Base-by-base conservation (phyloP, 2,329 filamentous ascomycete species). In the Colletotrichum tropicicola region DNA sequence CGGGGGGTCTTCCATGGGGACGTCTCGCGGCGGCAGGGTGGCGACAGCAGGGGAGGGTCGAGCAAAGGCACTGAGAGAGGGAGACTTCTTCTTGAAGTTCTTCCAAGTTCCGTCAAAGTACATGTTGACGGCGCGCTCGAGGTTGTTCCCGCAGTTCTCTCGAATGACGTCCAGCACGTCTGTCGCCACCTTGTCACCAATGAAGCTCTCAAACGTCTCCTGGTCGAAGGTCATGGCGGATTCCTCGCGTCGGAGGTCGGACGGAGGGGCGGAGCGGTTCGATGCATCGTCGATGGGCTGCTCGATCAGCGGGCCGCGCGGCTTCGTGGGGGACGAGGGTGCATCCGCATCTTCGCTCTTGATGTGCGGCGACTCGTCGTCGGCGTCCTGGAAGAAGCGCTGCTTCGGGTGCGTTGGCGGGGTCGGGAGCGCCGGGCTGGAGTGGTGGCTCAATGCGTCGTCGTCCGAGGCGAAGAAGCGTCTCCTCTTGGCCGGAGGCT, bases 21-120 rank as follows among this genome's bases (percentile, higher is more conserved):
- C 12, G n/a, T 59, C 32, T 57, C 39, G 51, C 3, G 4, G 23
- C 6, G 57, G 21, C 8, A 28, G 30, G 13, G 30, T 32, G 19
- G 41, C 17, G 19, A 51, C 12, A 43, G 30, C 30, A 23, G 47
- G 27, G 15, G 55, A 4, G 2, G 45, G n/a, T 32, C 51, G 43
- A 21, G 27, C 13, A 54, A 47, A 37, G 48, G 49, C 25, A 6
- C 30, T 28, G 25, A 58, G 21, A 23, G 44, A 48, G 27, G 51
- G 57, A 10, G 70, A 57, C n/a, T 73, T 75, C 47, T 77, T 77
- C 64, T 79, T 77, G 39, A 79, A 74, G 9, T 78, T 83, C 71
- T 87, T 88, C 84, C 89, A 91, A 5, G 89, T 91, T 19, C 88
- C 89, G 67, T 92, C 89, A 66, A 91, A 87, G 71, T 89, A 92